Evolutionary conservation across 2,329 filamentous ascomycete genomes (phyloP).

Genomic region (Metarhizium sp.): DNA sequence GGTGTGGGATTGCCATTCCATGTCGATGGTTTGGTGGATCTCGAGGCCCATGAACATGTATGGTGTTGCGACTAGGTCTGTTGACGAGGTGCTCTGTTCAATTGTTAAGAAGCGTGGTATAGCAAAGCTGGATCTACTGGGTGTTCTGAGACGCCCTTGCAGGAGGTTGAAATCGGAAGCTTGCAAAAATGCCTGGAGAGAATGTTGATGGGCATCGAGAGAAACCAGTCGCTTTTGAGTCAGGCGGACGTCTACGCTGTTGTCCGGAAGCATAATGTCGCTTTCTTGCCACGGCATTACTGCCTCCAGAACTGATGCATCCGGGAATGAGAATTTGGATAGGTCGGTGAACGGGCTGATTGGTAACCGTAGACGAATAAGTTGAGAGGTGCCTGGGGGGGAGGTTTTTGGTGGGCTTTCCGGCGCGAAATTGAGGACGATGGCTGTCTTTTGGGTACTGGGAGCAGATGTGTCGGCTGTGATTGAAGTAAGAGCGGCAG

Average conservation of each 20-base stretch:
- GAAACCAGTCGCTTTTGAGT: conserved; percentile 25
- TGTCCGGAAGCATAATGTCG: conserved; percentile 37
- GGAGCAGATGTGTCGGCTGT: conserved; percentile 20
- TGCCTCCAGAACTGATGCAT: conserved; percentile 21
- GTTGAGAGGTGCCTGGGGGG: conserved; percentile 7
- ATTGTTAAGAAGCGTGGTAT: conserved; percentile 15
- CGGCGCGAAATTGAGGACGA: conserved; percentile 39
- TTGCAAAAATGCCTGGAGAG: conserved; percentile 33
- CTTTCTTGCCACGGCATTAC: conserved; percentile 19
- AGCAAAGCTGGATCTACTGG: conserved; percentile 19
- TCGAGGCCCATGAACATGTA: conserved; percentile 42
- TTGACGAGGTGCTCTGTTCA: not conserved
- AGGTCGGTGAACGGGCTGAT: conserved; percentile 19
- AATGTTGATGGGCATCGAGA: conserved; percentile 26
- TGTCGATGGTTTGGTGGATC: conserved; percentile 35
- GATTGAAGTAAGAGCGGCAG: conserved; percentile 31
- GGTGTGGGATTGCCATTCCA: conserved; percentile 32
- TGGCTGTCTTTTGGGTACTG: conserved; percentile 17
- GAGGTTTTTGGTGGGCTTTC: conserved; percentile 9
- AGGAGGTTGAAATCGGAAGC: conserved; percentile 35
- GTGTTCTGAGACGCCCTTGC: conserved; percentile 31
- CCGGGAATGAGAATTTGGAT: conserved; percentile 17
- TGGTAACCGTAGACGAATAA: conserved; percentile 21
- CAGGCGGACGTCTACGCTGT: conserved; percentile 40
- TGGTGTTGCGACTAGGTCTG: conserved; percentile 7